Conservation (phyloP, 495 filamentous ascomycete genomes). For the Trichoderma orchidacearum region DNA sequence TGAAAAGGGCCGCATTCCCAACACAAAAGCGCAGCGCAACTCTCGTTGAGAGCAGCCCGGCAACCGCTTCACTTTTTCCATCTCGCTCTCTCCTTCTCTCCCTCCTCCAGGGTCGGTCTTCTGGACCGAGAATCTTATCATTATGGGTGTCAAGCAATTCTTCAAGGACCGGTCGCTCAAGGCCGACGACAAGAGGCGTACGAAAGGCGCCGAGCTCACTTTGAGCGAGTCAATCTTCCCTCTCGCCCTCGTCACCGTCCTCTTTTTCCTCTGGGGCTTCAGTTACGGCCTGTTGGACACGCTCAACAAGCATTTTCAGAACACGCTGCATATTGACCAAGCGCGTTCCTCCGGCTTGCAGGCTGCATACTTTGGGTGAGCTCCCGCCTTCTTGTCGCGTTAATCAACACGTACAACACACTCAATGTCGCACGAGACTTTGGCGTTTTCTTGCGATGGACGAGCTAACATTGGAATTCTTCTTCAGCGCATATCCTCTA, state of each 20-base stretch:
- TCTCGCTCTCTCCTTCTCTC: not conserved
- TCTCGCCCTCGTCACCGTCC: constrained; percentile 50
- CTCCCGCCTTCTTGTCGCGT: not conserved
- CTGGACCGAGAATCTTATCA: not conserved
- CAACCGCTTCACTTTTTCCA: constrained; percentile 7
- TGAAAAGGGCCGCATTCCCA: not conserved
- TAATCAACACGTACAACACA: no score
- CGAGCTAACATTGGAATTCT: not conserved
- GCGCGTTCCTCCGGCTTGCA: constrained; percentile 23
- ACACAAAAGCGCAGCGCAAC: not conserved
- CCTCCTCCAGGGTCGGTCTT: not conserved
- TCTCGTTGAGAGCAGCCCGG: not conserved
- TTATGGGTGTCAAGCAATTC: constrained; percentile 19
- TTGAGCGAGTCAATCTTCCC: constrained; percentile 40
- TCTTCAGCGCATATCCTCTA: constrained; percentile 38
- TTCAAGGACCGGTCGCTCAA: constrained; percentile 21
- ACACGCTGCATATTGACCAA: constrained; percentile 26
- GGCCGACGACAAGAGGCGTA: constrained; percentile 32
- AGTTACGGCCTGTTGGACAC: constrained; percentile 65
- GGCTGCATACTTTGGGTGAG: constrained; percentile 21
- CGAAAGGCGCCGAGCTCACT: constrained; percentile 43
- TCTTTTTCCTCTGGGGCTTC: constrained; percentile 85
- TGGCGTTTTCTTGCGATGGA: not conserved
- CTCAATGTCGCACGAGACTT: not conserved
- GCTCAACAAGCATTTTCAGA: constrained; percentile 6